Base-by-base conservation (phyloP, 2,329 filamentous ascomycete species). In the Chaetomiaceae sp. region DNA sequence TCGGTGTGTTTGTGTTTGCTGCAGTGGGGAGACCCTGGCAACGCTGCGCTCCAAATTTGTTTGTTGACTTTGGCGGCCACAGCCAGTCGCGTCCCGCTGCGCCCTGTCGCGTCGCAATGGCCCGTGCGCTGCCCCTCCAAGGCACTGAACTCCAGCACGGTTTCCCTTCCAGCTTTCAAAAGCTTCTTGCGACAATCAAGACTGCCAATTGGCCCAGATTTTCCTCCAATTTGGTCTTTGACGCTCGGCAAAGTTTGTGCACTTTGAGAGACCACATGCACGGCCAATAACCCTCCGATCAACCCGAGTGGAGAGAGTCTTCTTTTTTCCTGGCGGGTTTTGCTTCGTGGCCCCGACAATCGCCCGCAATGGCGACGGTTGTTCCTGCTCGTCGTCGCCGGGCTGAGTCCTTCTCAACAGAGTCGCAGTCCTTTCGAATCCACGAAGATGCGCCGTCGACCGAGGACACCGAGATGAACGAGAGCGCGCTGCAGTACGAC, bases 391-490 rank as follows among this genome's bases (percentile, higher is more conserved):
- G 63, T 43, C 68, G 63, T 53, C 62, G 59, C n/a, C 64, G 61
- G 20, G 68, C 67, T 23, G 69, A 74, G n/a, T 62, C 68, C 15
- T 78, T 79, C 59, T 68, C 70, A 25, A 77, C 68, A 25, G 69
- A 75, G 23, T 76, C 68, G 23, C 69, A 74, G 20, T 62, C 68
- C 14, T 78, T 79, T 57, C 69, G 71, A 22, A 78, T 80, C 51
- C 75, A 79, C 63, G 73, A 79, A 56, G 77, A 80, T 69, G 69
- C 65, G 8, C 65, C 66, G 1, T 71, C 71, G 15, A 78, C 76
- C 6, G 75, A 76, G 58, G 76, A 79, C 46, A 76, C 76, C 1
- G 72, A 77, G 58, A 71, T 79, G 71, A 75, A 77, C 67, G 68
- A 68, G 7, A 45, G 59, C 22, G 69, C 72, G 25, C 59, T 45